phyloP scores from a whole-genome alignment of 495 filamentous ascomycete species.

The Aspergillus bridgeri region DNA sequence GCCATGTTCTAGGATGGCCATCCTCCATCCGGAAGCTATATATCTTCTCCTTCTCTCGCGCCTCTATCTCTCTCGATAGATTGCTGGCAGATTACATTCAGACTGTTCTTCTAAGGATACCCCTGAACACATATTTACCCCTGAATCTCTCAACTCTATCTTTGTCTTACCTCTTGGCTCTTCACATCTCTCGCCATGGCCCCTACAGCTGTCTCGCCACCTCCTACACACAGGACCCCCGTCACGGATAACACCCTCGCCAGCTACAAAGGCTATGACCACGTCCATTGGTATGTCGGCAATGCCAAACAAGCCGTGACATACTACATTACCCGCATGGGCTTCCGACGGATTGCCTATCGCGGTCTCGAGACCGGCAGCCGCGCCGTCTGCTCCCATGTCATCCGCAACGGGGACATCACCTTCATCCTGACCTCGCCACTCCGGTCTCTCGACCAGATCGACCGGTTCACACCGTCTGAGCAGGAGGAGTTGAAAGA shows the following conservation, averaged over 20 bases:
- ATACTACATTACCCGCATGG: slow-evolving; percentile 82
- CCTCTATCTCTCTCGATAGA: not conserved
- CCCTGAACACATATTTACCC: not conserved
- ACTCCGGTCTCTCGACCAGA: slow-evolving; percentile 56
- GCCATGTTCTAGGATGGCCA: not conserved
- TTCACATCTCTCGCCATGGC: slow-evolving; percentile 51
- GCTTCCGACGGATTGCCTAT: slow-evolving; percentile 78
- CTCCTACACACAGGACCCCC: slow-evolving; percentile 25
- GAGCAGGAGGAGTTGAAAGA: slow-evolving; percentile 60
- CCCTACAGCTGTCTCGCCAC: slow-evolving; percentile 63
- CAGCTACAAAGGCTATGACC: slow-evolving; percentile 79
- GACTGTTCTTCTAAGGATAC: not conserved
- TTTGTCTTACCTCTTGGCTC: not conserved
- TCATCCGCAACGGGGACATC: slow-evolving; percentile 71
- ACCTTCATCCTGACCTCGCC: slow-evolving; percentile 84
- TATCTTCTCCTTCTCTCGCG: not conserved
- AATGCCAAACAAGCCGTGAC: slow-evolving; percentile 91
- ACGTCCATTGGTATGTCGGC: slow-evolving; percentile 90
- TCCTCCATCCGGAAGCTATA: not conserved
- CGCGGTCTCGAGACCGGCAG: slow-evolving; percentile 82
- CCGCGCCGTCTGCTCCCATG: slow-evolving; percentile 71
- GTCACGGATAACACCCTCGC: slow-evolving; percentile 24
- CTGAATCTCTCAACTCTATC: too few species aligned
- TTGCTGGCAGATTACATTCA: not conserved
- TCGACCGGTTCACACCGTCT: slow-evolving; percentile 44